Evolutionary conservation across 345 rosid species (phyloP), one percentile per base, ranked within the genome.

Genomic region (Populus ilicifolia): DNA sequence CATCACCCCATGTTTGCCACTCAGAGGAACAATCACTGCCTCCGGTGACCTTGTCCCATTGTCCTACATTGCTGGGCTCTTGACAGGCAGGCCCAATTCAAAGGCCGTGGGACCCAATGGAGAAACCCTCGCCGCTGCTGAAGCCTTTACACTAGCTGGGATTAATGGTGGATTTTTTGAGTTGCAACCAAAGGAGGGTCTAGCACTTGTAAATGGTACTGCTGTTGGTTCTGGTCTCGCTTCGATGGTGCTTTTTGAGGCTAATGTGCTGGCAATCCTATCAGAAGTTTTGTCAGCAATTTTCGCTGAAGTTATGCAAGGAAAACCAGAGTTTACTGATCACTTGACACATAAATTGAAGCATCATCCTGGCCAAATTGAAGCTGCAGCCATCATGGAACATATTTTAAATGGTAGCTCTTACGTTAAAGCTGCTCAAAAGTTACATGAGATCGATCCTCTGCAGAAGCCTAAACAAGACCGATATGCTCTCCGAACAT

Each of bases 311-410:
- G 84, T 78, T 43, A 78, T 82, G 82, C 79, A 78, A 41, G 82
- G 84, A 29, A 82, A 82, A 48, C 82, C 82, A 2, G 82, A 78
- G 41, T 82, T 82, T 36, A 78, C 84, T 12, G 84, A 82, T 56
- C 82, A 82, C 33, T 54, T 82, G 79, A 78, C 82, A 30, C 84
- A 82, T 41, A 82, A 75, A 54, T 67, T 82, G 59, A 82, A 82
- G 84, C 84, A 82, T 35, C 82, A 78, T n/a, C 84, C 84, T 20
- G 82, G 84, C 30, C 84, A 82, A 46, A 82, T 82, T 44, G 84
- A 82, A 78, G 79, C 84, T 7, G 84, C 84, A 4, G 84, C 84
- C 2, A 78, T 82, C 23, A 82, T 82, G 84, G 84, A 82, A 78
- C 84, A 82, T 54, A 82, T 82, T 38, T 67, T 82, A 43, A 75